A percentile compares a stretch with the other conserved stretches of the same genome.
phyloP scores from a whole-genome alignment of 2,329 filamentous ascomycete genomes.

The Rutstroemia sydowiana region DNA sequence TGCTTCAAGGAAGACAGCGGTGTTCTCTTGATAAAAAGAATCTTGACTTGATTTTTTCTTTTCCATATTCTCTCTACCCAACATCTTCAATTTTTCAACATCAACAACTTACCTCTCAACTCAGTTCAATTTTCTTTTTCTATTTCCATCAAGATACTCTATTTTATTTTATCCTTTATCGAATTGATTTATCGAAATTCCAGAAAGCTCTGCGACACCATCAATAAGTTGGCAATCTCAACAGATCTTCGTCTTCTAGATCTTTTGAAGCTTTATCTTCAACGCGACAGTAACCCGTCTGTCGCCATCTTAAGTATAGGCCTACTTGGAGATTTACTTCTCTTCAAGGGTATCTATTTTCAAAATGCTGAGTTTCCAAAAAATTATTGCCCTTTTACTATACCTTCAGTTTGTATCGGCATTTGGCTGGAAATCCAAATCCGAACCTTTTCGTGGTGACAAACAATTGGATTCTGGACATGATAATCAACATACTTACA shows the following conservation, averaged over 20 bases:
- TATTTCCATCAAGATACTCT: background rate
- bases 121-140: background rate
- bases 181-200: background rate
- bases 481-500: background rate
- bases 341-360: background rate
- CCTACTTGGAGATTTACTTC: background rate
- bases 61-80: background rate
- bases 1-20: background rate
- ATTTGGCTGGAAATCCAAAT: constrained; percentile 5
- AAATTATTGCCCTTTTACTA: background rate
- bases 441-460: background rate
- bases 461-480: background rate
- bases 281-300: too few relatives aligned
- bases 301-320: background rate
- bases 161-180: background rate
- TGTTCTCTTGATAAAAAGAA: background rate
- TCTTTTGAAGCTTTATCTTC: too few relatives aligned
- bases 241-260: background rate
- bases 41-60: background rate
- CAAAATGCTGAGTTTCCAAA: background rate
- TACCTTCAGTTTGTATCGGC: background rate
- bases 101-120: background rate
- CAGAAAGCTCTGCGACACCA: background rate
- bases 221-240: background rate
- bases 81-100: background rate